Percentiles rank a stretch among this genome's conserved stretches.
These are phyloP conservation scores for Fusarium sp. DNA, from an alignment of 2,329 filamentous ascomycete species.

Conservation along the genomic window DNA sequence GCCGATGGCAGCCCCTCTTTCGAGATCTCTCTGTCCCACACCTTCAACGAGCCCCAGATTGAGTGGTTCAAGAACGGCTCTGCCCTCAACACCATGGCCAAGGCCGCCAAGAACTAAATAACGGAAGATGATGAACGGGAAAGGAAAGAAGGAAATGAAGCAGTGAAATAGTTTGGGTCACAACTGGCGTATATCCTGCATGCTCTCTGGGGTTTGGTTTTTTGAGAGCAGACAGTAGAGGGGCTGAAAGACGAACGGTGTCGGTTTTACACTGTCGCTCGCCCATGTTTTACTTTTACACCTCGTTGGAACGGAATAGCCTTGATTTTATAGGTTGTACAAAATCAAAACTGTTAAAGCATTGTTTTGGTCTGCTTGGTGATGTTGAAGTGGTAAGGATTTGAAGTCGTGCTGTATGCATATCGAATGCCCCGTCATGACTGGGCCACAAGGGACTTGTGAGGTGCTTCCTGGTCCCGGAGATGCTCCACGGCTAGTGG, in stretches of 20 bases:
- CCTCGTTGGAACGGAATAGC: slow-evolving; percentile 40
- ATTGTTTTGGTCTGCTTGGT: neutral
- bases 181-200: slow-evolving; percentile 43
- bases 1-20: slow-evolving; percentile 78
- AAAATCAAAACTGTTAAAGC: slow-evolving; percentile 42
- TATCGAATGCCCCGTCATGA: neutral
- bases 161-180: slow-evolving; percentile 39
- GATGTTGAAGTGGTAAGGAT: neutral
- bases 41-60: slow-evolving; percentile 97
- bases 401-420: neutral
- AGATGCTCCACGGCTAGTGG: neutral
- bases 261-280: slow-evolving; percentile 30
- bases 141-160: slow-evolving; percentile 22
- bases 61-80: slow-evolving; percentile 99
- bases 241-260: slow-evolving; percentile 32
- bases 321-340: slow-evolving; percentile 44
- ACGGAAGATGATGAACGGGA: slow-evolving; percentile 13
- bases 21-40: slow-evolving; percentile 87
- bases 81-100: slow-evolving; percentile 99
- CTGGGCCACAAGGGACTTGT: neutral
- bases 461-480: too few species aligned
- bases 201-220: slow-evolving; percentile 38
- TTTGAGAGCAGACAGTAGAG: slow-evolving; percentile 41
- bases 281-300: slow-evolving; percentile 38
- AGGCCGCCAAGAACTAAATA: slow-evolving; percentile 56